phyloP scores from a whole-genome alignment of 805 yeast species.

The Saccharomycopsis fodiens region DNA sequence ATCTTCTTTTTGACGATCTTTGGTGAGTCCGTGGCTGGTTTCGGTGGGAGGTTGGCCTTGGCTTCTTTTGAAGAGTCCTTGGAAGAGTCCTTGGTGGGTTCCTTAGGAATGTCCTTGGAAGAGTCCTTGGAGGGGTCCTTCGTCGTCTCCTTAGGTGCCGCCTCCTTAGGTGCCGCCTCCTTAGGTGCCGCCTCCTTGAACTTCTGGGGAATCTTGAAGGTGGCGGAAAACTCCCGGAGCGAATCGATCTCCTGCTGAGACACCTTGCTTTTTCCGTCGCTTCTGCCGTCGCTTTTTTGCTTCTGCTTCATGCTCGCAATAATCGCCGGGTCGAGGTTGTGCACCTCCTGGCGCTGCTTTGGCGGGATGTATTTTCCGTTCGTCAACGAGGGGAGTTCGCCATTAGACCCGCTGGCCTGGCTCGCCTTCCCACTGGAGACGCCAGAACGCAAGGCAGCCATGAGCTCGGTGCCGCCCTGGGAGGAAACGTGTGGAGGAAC shows the following conservation, averaged over 20 bases:
- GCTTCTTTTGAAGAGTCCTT: too few species aligned
- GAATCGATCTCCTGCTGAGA: slow-evolving; percentile 59
- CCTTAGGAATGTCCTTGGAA: background rate
- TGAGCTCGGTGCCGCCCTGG: slow-evolving; percentile 42
- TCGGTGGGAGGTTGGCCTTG: background rate
- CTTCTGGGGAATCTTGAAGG: slow-evolving; percentile 62
- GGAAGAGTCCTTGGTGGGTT: slow-evolving; percentile 1
- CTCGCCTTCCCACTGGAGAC: background rate
- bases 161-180: slow-evolving; percentile 60
- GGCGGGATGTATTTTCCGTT: slow-evolving; percentile 49
- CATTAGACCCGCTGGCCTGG: slow-evolving; percentile 13
- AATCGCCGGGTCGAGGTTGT: slow-evolving; percentile 56
- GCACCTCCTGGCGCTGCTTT: slow-evolving; percentile 41
- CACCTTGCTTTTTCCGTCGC: background rate
- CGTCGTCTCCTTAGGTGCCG: slow-evolving; percentile 38
- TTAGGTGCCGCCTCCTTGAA: slow-evolving; percentile 55
- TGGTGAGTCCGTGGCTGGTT: background rate
- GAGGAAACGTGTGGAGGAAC: too few species aligned
- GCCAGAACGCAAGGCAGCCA: slow-evolving; percentile 35
- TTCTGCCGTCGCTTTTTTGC: background rate
- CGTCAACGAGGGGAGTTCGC: slow-evolving; percentile 14
- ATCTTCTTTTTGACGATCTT: slow-evolving; percentile 36
- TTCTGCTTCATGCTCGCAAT: slow-evolving; percentile 34
- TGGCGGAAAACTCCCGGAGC: slow-evolving; percentile 71
- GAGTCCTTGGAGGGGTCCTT: slow-evolving; percentile 6